phyloP scores from a whole-genome alignment of 2,329 filamentous ascomycete species.

The Metarhizium guizhouense region DNA sequence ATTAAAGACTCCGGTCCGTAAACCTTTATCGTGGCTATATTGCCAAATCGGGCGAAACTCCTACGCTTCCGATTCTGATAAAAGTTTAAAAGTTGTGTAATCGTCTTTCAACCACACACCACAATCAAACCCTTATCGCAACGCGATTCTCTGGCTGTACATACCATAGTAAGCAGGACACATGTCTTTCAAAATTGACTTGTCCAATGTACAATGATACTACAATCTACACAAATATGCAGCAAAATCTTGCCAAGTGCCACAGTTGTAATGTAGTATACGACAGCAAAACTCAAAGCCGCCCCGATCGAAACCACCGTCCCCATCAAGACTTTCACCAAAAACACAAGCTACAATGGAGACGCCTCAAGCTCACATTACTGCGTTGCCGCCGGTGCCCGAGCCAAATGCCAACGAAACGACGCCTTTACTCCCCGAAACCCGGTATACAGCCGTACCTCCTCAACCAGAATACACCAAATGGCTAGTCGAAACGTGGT shows the following conservation, averaged over 20 bases:
- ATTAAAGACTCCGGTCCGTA: background rate
- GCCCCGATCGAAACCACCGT: background rate
- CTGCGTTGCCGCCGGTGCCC: background rate
- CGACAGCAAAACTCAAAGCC: too few relatives aligned
- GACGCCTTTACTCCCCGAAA: conserved; percentile 9
- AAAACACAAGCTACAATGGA: background rate
- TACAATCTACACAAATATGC: too few relatives aligned
- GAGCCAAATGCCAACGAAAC: conserved; percentile 9
- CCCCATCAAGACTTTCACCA: background rate
- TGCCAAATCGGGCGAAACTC: conserved; percentile 8
- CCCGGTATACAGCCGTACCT: too few relatives aligned
- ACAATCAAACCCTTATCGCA: too few relatives aligned
- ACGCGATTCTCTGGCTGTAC: too few relatives aligned
- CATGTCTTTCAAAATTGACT: too few relatives aligned
- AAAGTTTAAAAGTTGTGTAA: background rate
- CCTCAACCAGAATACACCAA: background rate
- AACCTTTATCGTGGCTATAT: conserved; percentile 15
- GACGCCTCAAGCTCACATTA: background rate
- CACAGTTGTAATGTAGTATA: too few relatives aligned
- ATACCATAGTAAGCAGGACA: too few relatives aligned
- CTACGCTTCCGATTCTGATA: background rate
- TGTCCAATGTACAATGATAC: too few relatives aligned
- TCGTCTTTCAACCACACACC: too few relatives aligned
- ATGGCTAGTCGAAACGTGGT: conserved; percentile 16
- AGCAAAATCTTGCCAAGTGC: too few relatives aligned